Base-by-base conservation (phyloP, 345 rosid genomes). In the Reutealis trisperma region DNA sequence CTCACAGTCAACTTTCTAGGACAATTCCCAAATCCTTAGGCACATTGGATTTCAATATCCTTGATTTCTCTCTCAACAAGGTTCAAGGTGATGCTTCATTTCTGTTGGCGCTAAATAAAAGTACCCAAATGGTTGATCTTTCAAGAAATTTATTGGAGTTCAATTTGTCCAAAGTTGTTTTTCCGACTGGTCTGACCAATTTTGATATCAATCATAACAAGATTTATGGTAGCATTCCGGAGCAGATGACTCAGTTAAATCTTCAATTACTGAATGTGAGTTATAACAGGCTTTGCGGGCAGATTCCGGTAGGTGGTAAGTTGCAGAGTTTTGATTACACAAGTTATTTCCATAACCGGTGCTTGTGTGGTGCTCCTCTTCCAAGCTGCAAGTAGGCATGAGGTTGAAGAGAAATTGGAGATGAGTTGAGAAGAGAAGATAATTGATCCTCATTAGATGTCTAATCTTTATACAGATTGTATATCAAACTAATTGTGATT, bases 311-410 rank as follows among this genome's bases (percentile, higher is more conserved):
- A 0, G 96, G 94, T 19, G 96, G 96, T 22, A 47, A 25, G 70
- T 67, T 92, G 82, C 92, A 92, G 89, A 83, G 71, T 4, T 85
- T 92, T 68, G 95, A 84, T 75, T 74, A 74, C 71, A 76, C 83
- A 15, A 4, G 84, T 0, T 92, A 89, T 74, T 76, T 88, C 77
- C 97, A 91, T 72, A 94, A 92, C 49, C 71, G 80, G 78, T 94
- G 98, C 85, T 75, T 94, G 83, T 92, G 97, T 61, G 98, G 97
- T 25, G 83, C 88, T 25, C 98, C 98, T 11, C 96, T 94, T 41
- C 65, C 42, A 0, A 78, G 54, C 79, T 88, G 93, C 86, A 83
- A 87, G 76, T 86, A 81, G 73, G 9, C 30, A 7, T n/a, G n/a
- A n/a, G n/a, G n/a, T n/a, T n/a, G n/a, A n/a, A n/a, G n/a, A n/a